phyloP scores from a whole-genome alignment of 1,139 yeast species.

The Blastobotrys capitulatus region DNA sequence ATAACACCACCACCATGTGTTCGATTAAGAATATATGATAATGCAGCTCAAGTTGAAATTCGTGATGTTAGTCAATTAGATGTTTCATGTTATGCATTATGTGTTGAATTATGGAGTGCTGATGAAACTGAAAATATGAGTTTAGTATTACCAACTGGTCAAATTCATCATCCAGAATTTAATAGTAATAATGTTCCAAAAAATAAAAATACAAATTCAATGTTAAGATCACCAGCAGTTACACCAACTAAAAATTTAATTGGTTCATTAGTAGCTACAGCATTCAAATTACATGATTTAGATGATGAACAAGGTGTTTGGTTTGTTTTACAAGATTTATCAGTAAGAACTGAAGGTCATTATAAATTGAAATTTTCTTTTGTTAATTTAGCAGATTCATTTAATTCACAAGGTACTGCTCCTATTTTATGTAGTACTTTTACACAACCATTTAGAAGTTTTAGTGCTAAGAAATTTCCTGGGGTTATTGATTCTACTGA shows the following conservation, averaged over 20 bases:
- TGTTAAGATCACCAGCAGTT: conserved; percentile 11
- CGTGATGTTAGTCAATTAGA: conserved; percentile 29
- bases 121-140: conserved; percentile 34
- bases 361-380: conserved; percentile 37
- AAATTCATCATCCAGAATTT: conserved; percentile 14
- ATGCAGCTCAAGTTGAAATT: conserved; percentile 24
- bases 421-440: conserved; percentile 33
- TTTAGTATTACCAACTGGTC: conserved; percentile 23
- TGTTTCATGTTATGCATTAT: conserved; percentile 31
- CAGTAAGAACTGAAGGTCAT: conserved; percentile 42
- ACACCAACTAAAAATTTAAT: conserved; percentile 35
- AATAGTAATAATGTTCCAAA: too few relatives aligned
- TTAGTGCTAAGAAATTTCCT: conserved; percentile 41
- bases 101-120: conserved; percentile 38
- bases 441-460: conserved; percentile 37
- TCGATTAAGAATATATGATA: conserved; percentile 30
- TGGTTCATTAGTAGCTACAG: conserved; percentile 39
- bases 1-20: conserved; percentile 43
- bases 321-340: conserved; percentile 40
- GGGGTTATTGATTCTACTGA: conserved; percentile 41
- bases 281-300: conserved; percentile 37
- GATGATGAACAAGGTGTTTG: conserved; percentile 37
- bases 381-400: conserved; percentile 29
- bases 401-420: conserved; percentile 22
- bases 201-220: neutral